phyloP scores from a whole-genome alignment of 2,329 filamentous ascomycete genomes.

The Akanthomyces muscarius region DNA sequence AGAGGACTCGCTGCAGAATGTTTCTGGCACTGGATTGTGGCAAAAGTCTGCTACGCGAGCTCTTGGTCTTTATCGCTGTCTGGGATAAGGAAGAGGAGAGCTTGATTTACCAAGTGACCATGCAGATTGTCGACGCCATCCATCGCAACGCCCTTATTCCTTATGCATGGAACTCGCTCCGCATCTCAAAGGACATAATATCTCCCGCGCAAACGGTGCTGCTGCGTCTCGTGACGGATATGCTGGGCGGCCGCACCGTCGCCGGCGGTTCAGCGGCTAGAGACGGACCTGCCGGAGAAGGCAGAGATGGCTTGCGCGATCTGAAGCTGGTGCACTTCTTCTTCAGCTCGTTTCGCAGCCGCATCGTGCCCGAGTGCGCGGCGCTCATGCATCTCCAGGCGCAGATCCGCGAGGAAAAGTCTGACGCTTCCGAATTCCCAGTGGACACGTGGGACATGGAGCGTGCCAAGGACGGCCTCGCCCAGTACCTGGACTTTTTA shows the following conservation, averaged over 20 bases:
- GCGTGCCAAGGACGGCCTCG: conserved; percentile 88
- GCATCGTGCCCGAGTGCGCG: conserved; percentile 89
- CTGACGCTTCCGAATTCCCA: conserved; percentile 81
- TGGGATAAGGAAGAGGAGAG: conserved; percentile 95
- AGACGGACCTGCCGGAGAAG: conserved; percentile 39
- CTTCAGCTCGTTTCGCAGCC: conserved; percentile 85
- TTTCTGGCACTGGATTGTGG: conserved; percentile 87
- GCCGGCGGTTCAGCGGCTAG: conserved; percentile 38
- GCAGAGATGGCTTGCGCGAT: conserved; percentile 52
- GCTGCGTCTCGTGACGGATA: conserved; percentile 83
- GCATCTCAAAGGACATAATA: conserved; percentile 93
- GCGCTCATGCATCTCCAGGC: conserved; percentile 93
- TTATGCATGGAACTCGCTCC: conserved; percentile 85
- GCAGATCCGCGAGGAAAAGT: conserved; percentile 73
- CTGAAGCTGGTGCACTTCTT: conserved; percentile 76
- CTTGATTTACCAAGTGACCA: conserved; percentile 93
- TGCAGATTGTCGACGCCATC: conserved; percentile 91
- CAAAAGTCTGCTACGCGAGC: conserved; percentile 80
- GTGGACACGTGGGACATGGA: conserved; percentile 98
- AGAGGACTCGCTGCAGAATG: conserved; percentile 85
- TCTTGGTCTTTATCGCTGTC: conserved; percentile 93
- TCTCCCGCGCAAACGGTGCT: conserved; percentile 92
- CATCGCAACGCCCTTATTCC: conserved; percentile 85
- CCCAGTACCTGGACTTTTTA: conserved; percentile 91
- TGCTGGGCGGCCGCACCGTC: conserved; percentile 60